Base-by-base conservation (phyloP, 495 filamentous ascomycete species). In the Pseudevernia furfuracea region DNA sequence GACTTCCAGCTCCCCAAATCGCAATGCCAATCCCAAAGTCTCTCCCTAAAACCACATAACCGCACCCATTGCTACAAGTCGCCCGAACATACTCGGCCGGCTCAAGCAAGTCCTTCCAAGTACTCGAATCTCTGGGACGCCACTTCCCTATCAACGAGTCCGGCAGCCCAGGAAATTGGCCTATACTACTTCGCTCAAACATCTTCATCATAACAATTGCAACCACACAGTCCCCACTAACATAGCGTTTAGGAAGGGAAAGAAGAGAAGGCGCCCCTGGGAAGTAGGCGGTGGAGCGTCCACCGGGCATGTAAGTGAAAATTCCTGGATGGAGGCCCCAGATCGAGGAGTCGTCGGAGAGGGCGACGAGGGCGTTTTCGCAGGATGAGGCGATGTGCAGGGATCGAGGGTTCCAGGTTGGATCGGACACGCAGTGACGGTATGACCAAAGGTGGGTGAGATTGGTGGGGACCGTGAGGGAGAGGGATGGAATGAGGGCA, bases 181-280 rank as follows among this genome's bases (percentile, higher is more conserved):
- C 34, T 2, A 49, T 23, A 25, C 38, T 39, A 17, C 38, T 44
- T 15, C 52, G 37, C 36, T 63, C 44, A n/a, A 63, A 63, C 61
- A 63, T 63, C 48, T 55, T 63, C 61, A 63, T 63, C 61, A 63
- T 63, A 17, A 63, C 61, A 41, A 63, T 55, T 3, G 61, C 61
- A 12, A 63, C 61, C 9, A 63, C 61, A 12, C 61, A 63, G 43
- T 37, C 37, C 10, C 61, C 44, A 28, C n/a, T 23, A 28, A 53
- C 48, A 32, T 63, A 63, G 15, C 61, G 43, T 39, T 63, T 63
- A 15, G 61, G 61, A 12, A 63, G 48, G 17, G 23, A 4, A 4
- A 63, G 44, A 5, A 28, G 19, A 11, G 11, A 25, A 3, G 1
- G 36, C 11, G 34, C n/a, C 4, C 37, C 36, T 1, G 57, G 57